Evolutionary conservation across 148 eudicot genomes (phyloP).

Genomic region (Oxyria digyna): DNA sequence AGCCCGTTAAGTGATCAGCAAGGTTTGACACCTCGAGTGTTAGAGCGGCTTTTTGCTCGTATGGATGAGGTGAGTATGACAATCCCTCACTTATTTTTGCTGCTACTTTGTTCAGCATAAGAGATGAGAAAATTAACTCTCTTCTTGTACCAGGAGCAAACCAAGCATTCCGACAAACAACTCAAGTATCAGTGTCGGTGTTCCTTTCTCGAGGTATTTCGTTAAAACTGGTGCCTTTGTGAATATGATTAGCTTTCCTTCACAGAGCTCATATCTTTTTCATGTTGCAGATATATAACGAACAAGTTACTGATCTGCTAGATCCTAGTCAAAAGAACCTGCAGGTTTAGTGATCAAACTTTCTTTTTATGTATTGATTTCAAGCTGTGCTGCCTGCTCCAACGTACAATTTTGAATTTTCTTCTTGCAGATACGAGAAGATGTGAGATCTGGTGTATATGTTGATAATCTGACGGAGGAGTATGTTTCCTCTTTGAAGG

Average conservation of each 20-base stretch:
- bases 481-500: constrained; percentile 61
- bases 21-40: constrained; percentile 90
- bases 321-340: constrained; percentile 85
- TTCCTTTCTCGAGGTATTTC: constrained; percentile 85
- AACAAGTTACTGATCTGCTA: constrained; percentile 84
- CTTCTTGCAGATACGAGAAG: constrained; percentile 71
- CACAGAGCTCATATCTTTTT: constrained; percentile 5
- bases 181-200: constrained; percentile 85
- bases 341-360: constrained; percentile 41
- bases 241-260: not conserved
- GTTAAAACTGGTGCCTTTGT: constrained; percentile 1
- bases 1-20: constrained; percentile 51
- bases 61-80: constrained; percentile 52
- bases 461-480: constrained; percentile 89
- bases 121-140: not conserved
- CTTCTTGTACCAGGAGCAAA: constrained; percentile 49
- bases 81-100: not conserved
- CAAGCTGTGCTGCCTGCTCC: not conserved
- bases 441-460: constrained; percentile 85
- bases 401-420: not conserved
- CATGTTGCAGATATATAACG: constrained; percentile 70
- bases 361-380: constrained; percentile 10
- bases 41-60: constrained; percentile 64
- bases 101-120: not conserved
- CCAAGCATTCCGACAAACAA: constrained; percentile 65